These are phyloP conservation scores for Bryoglossum gracile DNA, from an alignment of 495 filamentous ascomycete species.

Conservation along the genomic window DNA sequence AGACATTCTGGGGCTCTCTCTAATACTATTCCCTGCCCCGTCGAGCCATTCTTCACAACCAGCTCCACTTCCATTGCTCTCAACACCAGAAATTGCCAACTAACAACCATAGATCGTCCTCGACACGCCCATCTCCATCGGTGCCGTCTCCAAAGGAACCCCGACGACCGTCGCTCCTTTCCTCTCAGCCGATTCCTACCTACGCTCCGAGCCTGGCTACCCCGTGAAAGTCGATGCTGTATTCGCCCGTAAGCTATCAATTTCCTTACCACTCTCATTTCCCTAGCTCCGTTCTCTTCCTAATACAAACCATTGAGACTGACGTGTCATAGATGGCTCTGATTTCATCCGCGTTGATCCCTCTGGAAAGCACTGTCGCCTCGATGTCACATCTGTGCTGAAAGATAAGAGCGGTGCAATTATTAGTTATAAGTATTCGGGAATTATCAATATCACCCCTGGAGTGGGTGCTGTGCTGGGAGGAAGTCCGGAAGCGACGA, in stretches of 20 bases:
- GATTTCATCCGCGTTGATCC: constrained; percentile 46
- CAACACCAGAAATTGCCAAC: too few species aligned
- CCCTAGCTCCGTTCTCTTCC: too few species aligned
- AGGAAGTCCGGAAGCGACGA: constrained; percentile 38
- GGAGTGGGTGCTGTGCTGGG: constrained; percentile 33
- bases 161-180: constrained; percentile 29
- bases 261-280: too few species aligned
- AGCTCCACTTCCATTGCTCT: too few species aligned
- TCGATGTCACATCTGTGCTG: constrained; percentile 43
- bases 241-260: too few species aligned
- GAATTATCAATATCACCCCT: constrained; percentile 34
- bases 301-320: too few species aligned
- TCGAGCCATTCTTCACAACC: neutral
- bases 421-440: constrained; percentile 45
- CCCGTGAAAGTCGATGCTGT: constrained; percentile 38
- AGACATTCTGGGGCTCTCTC: too few species aligned
- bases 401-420: constrained; percentile 34
- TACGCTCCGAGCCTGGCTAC: constrained; percentile 28
- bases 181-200: constrained; percentile 23
- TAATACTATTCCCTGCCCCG: neutral
- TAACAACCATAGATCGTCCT: constrained; percentile 28
- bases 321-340: too few species aligned
- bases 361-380: constrained; percentile 38
- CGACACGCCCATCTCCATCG: constrained; percentile 23
- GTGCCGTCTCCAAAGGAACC: constrained; percentile 21